These are phyloP conservation scores for Perilla frutescens DNA, from an alignment of 257 asterid genomes.

Conservation along the genomic window DNA sequence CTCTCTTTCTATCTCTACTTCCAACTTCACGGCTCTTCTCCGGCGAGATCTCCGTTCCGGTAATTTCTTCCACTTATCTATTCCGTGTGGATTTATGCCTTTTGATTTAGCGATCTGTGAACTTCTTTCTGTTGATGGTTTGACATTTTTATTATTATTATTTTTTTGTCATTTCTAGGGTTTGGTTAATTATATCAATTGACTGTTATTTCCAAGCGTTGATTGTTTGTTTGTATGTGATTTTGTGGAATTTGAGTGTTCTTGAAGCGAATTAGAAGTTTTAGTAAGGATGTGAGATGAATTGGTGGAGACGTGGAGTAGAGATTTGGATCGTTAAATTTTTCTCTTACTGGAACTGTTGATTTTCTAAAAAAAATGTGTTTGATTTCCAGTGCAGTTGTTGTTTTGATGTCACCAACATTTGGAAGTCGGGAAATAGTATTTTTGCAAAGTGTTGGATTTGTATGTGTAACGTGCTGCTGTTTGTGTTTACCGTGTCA, in stretches of 20 bases:
- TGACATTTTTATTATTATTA: not conserved
- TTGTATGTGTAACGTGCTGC: slow-evolving; percentile 5
- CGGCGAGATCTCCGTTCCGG: slow-evolving; percentile 46
- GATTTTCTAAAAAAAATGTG: not conserved
- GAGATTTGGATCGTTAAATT: not conserved
- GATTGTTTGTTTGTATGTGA: not conserved
- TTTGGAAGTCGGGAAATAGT: too few relatives aligned
- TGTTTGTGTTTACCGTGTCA: not conserved
- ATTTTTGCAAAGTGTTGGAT: not conserved
- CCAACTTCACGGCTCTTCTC: slow-evolving; percentile 33
- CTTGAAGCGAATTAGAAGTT: slow-evolving; percentile 25
- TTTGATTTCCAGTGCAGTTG: not conserved
- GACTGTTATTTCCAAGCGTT: not conserved
- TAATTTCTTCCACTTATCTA: slow-evolving; percentile 13
- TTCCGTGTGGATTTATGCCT: not conserved
- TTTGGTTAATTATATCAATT: slow-evolving; percentile 16
- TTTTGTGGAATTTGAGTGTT: slow-evolving; percentile 31
- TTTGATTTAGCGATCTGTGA: slow-evolving; percentile 9
- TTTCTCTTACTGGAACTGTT: not conserved
- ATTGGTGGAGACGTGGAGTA: not conserved
- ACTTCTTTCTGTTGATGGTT: not conserved
- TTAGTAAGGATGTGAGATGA: not conserved
- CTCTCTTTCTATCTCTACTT: slow-evolving; percentile 19
- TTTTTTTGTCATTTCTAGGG: slow-evolving; percentile 37
- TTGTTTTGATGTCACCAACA: too few relatives aligned